Base-by-base conservation (phyloP, 192 early-diverging fungal species). In the Irineochytrium annulatum region DNA sequence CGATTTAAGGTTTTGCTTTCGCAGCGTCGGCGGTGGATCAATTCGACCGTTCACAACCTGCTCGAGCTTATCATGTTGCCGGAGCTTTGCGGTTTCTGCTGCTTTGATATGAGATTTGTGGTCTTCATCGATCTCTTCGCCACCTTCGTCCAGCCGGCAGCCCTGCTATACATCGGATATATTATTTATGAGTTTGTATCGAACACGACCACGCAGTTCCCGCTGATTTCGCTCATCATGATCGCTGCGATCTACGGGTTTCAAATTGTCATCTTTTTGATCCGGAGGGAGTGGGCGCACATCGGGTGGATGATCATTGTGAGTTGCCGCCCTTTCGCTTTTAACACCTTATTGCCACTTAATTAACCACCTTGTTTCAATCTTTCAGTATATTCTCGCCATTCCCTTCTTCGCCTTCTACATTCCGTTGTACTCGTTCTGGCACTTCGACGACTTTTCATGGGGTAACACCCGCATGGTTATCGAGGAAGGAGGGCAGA, bases 391-490 rank as follows among this genome's bases (percentile, higher is more conserved):
- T 69, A 77, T 97, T 16, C 67, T 95, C 1, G 90, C 89, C 3
- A 89, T 93, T 43, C 94, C 95, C 6, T 67, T 97, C n/a, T 98
- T 91, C 66, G 89, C 87, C 14, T 90, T 91, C 62, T 88, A 90
- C 67, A 84, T 97, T 43, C 95, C 95, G 0, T 63, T 97, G 37
- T 98, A 98, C 64, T 81, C 94, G 0, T 96, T 98, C 84, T 95
- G 92, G 94, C 92, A 97, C 76, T 92, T 95, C 82, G 94, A 97
- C 62, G 94, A 97, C 55, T 98, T 98, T 67, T 91, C 90, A 2
- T 98, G 95, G 95, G 95, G 95, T 65, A 93, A 96, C 69, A 98
- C 95, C n/a, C 90, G 95, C 71, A 46, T 89, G 19, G 90, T 95
- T 3, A 77, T 91, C 22, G 96, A 94, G 52, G 89, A 92, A 63